phyloP scores from a whole-genome alignment of 805 yeast genomes.

The Sugiyamaella lignohabitans region DNA sequence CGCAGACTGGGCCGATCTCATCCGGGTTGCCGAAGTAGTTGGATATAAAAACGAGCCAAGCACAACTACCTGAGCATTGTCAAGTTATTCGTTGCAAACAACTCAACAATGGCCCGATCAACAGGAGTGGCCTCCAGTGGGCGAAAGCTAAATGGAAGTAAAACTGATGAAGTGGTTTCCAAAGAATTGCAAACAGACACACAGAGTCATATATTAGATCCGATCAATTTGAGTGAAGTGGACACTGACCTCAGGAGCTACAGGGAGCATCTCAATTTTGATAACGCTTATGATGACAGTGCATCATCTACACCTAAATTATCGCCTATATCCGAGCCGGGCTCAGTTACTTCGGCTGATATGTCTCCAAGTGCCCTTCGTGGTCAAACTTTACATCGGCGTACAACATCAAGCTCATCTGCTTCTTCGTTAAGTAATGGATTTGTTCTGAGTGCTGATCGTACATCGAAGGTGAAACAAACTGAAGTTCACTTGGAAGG shows the following conservation, averaged over 20 bases:
- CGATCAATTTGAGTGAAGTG: not conserved
- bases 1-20: too few species aligned
- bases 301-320: conserved; percentile 11
- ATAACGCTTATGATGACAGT: conserved; percentile 17
- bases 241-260: conserved; percentile 1
- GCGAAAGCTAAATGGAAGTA: too few species aligned
- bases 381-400: not conserved
- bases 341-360: not conserved
- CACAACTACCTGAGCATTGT: too few species aligned
- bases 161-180: too few species aligned
- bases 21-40: too few species aligned
- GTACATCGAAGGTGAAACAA: not conserved
- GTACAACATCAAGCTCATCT: not conserved
- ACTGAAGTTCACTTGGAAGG: too few species aligned
- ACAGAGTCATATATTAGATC: too few species aligned
- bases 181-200: too few species aligned
- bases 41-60: too few species aligned
- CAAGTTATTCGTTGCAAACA: too few species aligned
- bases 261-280: conserved; percentile 13
- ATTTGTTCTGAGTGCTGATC: not conserved
- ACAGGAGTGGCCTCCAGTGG: too few species aligned
- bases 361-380: not conserved
- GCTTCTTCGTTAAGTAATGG: not conserved
- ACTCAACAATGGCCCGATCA: too few species aligned
- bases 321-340: conserved; percentile 1